Base-by-base conservation (phyloP, 495 filamentous ascomycete species). In the Endocarpon pusillum region DNA sequence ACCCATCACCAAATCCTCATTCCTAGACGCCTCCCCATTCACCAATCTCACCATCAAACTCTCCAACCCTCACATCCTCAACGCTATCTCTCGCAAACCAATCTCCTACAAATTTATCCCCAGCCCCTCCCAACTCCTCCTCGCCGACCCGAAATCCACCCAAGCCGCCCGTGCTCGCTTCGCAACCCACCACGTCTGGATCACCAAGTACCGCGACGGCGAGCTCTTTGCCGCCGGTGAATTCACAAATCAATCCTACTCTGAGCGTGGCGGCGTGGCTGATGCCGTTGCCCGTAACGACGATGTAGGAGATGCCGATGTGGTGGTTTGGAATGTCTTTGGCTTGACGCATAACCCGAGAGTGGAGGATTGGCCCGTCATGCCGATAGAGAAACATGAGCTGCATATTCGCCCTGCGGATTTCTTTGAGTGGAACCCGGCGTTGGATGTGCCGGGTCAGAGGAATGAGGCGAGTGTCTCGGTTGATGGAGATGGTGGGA, bases 201-300 rank as follows among this genome's bases (percentile, higher is more conserved):
- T 87, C 3, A 85, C 81, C 1, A 68, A 67, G 15, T 79, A 91
- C 50, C 62, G 58, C 25, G 84, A 91, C 36, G 71, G 64, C 4
- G 85, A 94, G 51, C 54, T 91, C 3, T 92, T 72, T 47, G 73
- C 85, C 0, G 83, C 75, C 5, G 85, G 85, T 4, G 68, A 75
- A 47, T 94, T 87, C 51, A 94, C 85, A 3, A 81, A 92, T 41
- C 86, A 94, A 57, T 80, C 74, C 18, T 53, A 57, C 35, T 29
- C 41, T 11, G 59, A 63, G 29, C 59, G 67, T 19, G 70, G 69
- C 11, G 79, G 77, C 0, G 45, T 57, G 7, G 63, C 67, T 0
- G 55, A 58, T 3, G 70, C 73, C 7, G 47, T 52, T 20, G 64
- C 63, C 7, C 51, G 55, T 16, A 66, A 71, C 33, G 52, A 58